phyloP scores from a whole-genome alignment of 768 basidiomycete genomes.

The Dioszegia crocea region DNA sequence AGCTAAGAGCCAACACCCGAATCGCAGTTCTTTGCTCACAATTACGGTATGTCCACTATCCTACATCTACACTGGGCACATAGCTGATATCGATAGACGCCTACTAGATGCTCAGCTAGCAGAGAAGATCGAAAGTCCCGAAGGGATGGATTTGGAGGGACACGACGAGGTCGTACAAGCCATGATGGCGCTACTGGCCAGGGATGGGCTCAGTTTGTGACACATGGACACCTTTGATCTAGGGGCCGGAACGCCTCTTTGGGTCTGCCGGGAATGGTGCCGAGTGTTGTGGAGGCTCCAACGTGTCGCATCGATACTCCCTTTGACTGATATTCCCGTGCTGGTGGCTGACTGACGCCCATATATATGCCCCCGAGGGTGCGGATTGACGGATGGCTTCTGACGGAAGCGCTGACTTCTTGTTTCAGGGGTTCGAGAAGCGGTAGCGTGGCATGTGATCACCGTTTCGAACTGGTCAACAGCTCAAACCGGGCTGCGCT shows the following conservation, averaged over 20 bases:
- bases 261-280: too few relatives aligned
- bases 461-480: too few relatives aligned
- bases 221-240: neutral
- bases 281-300: too few relatives aligned
- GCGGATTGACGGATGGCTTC: too few relatives aligned
- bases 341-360: too few relatives aligned
- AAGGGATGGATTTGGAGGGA: slow-evolving; percentile 56
- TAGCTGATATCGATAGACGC: slow-evolving; percentile 52
- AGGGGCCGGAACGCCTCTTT: neutral
- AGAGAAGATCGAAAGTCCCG: slow-evolving; percentile 58
- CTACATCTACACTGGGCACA: neutral
- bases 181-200: slow-evolving; percentile 52
- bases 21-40: slow-evolving; percentile 87
- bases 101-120: slow-evolving; percentile 67
- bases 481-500: too few relatives aligned
- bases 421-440: too few relatives aligned
- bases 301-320: too few relatives aligned
- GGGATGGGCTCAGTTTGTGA: slow-evolving; percentile 47
- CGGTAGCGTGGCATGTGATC: too few relatives aligned
- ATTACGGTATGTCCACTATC: slow-evolving; percentile 56
- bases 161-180: slow-evolving; percentile 57
- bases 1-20: slow-evolving; percentile 76
- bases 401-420: too few relatives aligned
- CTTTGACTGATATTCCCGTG: too few relatives aligned
- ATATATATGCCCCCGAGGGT: too few relatives aligned